Evolutionary conservation across 2,329 filamentous ascomycete genomes (phyloP), one percentile per base, ranked within the genome.

Genomic region (Penicillium sp.): DNA sequence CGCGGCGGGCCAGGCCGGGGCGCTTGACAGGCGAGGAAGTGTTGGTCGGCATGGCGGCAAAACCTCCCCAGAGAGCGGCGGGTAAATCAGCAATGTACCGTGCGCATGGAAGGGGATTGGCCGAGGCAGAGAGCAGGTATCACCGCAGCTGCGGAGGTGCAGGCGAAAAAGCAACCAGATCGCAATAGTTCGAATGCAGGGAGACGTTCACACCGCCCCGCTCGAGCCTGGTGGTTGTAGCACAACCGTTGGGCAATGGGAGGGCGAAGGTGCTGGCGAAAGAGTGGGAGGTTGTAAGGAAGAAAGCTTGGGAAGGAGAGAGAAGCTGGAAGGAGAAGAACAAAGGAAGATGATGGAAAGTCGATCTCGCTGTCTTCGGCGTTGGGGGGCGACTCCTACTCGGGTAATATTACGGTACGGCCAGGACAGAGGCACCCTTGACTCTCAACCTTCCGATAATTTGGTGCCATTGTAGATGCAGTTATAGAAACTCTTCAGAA

Each of bases 21-120:
- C 75, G 74, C 71, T 76, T 77, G 60, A 74, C 72, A 35, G 75
- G 75, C 55, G 75, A 76, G 28, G 75, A 71, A 17, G 69, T 75
- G 64, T 65, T 75, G 62, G 54, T 67, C 41, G 67, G 67, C 67
- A 69, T 69, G 57, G 67, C 62, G 65, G 63, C 56, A 63, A 61
- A 53, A 59, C 57, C 59, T 59, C 60, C 55, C 55, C 48, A 49
- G 56, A 43, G 61, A 62, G 57, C 57, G 63, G 62, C 61, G 63
- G 63, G 61, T 65, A 63, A 54, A 64, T 67, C 59, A 63, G 51
- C 47, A 58, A 63, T 57, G 48, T 55, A 60, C 63, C 61, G 64
- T 34, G 63, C 54, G 57, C 62, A 63, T 67, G 63, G 64, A 68
- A 62, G 66, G 66, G 63, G 67, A 69, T 69, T 69, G 67, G 67